These are phyloP conservation scores for Backusella tuberculispora DNA, from an alignment of 192 early-diverging fungal genomes.

Conservation along the genomic window DNA sequence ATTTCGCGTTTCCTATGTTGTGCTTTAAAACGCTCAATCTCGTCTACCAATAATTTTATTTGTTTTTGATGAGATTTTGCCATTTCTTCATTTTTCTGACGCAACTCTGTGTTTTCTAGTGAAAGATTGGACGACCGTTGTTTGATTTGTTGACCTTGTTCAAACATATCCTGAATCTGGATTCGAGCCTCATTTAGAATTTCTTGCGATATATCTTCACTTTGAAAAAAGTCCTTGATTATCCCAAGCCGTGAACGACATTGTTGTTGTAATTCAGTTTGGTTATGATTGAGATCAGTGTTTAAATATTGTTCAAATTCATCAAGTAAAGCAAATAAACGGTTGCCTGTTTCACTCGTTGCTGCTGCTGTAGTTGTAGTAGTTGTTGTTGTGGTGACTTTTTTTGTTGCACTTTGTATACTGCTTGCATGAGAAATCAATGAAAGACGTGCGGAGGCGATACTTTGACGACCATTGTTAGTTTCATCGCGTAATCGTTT, in stretches of 20 bases:
- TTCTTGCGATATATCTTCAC: not conserved
- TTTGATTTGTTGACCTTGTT: not conserved
- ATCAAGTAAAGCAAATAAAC: not conserved
- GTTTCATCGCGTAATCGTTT: slow-evolving; percentile 12
- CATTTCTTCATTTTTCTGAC: not conserved
- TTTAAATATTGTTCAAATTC: not conserved
- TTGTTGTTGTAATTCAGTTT: not conserved
- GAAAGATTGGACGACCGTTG: not conserved
- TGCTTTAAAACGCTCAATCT: not conserved
- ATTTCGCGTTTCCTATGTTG: not conserved
- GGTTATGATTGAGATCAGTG: not conserved
- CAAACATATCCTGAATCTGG: not conserved
- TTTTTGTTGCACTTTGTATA: too few relatives aligned
- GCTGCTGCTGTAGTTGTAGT: not conserved
- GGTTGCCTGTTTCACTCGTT: not conserved
- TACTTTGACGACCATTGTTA: not conserved
- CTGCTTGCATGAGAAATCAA: not conserved
- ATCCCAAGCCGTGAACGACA: not conserved
- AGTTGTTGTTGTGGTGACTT: not conserved
- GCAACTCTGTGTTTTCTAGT: not conserved
- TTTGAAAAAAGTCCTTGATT: not conserved
- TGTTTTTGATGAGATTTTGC: not conserved
- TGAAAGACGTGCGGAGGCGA: not conserved
- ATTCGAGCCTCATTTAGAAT: not conserved
- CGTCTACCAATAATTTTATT: not conserved